These are phyloP conservation scores for Rhododendron simsii DNA, from an alignment of 148 eudicot species.

Conservation along the genomic window DNA sequence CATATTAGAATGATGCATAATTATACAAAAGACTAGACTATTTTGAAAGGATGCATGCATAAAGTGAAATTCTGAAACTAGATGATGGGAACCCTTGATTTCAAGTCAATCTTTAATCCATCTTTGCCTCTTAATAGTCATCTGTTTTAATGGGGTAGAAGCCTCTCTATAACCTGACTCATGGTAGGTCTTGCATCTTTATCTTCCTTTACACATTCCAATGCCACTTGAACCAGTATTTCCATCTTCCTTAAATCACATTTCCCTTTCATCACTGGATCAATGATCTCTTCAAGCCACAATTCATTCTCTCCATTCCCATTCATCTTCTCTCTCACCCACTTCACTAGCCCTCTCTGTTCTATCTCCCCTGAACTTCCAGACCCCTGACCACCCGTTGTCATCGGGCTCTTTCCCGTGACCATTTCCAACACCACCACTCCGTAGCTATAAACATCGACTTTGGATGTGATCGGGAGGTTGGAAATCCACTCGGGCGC, in stretches of 20 bases:
- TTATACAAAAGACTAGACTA: too few relatives aligned
- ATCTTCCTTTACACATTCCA: constrained; percentile 37
- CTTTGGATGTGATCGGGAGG: not conserved
- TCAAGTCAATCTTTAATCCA: not conserved
- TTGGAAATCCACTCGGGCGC: constrained; percentile 10
- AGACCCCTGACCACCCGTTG: not conserved
- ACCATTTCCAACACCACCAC: constrained; percentile 2
- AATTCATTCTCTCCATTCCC: not conserved
- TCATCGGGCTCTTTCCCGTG: constrained; percentile 9
- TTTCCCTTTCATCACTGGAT: constrained; percentile 13
- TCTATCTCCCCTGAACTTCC: not conserved
- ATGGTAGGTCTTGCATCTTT: constrained; percentile 41
- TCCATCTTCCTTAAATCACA: constrained; percentile 24
- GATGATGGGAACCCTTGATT: not conserved
- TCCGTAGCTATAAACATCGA: constrained; percentile 11
- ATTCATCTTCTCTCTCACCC: constrained; percentile 23
- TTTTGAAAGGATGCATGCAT: too few relatives aligned
- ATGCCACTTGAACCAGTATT: constrained; percentile 21
- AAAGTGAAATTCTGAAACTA: too few relatives aligned
- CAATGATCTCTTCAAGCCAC: constrained; percentile 19
- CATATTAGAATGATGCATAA: too few relatives aligned
- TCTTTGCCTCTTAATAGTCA: too few relatives aligned
- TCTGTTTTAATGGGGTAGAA: not conserved
- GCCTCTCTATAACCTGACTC: constrained; percentile 28
- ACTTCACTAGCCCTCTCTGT: constrained; percentile 5